Conservation (phyloP, 2,329 filamentous ascomycete genomes). For the Fusarium chaquense region DNA sequence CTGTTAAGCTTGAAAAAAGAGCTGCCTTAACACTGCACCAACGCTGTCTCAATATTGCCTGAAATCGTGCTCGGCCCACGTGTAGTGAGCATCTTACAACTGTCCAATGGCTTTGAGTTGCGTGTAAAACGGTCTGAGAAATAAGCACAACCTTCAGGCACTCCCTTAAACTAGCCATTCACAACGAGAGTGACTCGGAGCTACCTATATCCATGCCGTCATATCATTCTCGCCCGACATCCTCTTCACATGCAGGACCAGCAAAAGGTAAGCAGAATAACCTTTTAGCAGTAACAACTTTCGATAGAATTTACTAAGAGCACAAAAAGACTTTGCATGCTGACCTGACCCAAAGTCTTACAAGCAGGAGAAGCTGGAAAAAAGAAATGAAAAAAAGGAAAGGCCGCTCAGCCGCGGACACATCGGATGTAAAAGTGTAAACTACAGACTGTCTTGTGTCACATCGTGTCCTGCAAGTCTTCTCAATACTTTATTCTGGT, state of each 20-base stretch:
- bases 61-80: slow-evolving; percentile 10
- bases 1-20: not conserved
- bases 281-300: slow-evolving; percentile 6
- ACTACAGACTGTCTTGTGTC: slow-evolving; percentile 1
- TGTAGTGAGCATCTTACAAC: slow-evolving; percentile 15
- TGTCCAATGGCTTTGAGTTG: not conserved
- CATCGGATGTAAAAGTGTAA: slow-evolving; percentile 4
- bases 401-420: slow-evolving; percentile 10
- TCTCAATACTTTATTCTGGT: slow-evolving; percentile 1
- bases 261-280: slow-evolving; percentile 2
- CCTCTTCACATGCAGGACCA: slow-evolving; percentile 10
- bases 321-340: not conserved
- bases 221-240: slow-evolving; percentile 17
- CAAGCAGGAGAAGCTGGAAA: slow-evolving; percentile 12
- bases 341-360: slow-evolving; percentile 22
- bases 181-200: not conserved
- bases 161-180: not conserved
- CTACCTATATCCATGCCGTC: slow-evolving; percentile 20
- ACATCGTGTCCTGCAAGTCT: slow-evolving; percentile 31
- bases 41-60: slow-evolving; percentile 22
- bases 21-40: slow-evolving; percentile 6
- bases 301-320: not conserved
- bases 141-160: not conserved
- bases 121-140: not conserved
- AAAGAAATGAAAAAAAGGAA: not conserved